phyloP scores from a whole-genome alignment of 176 grass and related monocot genomes.

The Phoenix dactylifera region DNA sequence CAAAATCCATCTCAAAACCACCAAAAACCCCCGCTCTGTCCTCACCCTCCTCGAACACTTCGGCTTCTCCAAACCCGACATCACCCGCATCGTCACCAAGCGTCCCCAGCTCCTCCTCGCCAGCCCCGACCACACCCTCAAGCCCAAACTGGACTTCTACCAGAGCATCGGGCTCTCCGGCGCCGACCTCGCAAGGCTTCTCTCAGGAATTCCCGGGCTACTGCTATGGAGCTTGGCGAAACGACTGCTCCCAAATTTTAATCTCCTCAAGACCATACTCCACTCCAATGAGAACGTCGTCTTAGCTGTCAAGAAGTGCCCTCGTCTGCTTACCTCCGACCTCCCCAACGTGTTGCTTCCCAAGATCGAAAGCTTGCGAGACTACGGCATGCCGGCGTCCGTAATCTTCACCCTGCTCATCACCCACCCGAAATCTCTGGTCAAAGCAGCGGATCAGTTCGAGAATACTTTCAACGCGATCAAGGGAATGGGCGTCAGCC shows the following conservation, averaged over 20 bases:
- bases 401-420: conserved; percentile 23
- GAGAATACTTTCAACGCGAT: conserved; percentile 13
- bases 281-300: conserved; percentile 17
- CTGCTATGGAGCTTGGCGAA: conserved; percentile 12
- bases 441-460: conserved; percentile 11
- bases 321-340: conserved; percentile 21
- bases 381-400: conserved; percentile 16
- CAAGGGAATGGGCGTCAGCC: conserved; percentile 24
- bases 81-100: conserved; percentile 19
- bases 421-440: conserved; percentile 15
- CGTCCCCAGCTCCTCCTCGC: conserved; percentile 10
- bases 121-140: conserved; percentile 5
- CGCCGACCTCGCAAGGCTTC: conserved; percentile 5
- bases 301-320: conserved; percentile 3
- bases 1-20: background rate
- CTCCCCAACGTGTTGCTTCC: conserved; percentile 20
- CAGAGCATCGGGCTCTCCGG: conserved; percentile 4
- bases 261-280: conserved; percentile 28
- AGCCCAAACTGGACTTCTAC: conserved; percentile 21
- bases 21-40: background rate
- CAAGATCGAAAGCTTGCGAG: conserved; percentile 31
- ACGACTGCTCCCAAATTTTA: conserved; percentile 30
- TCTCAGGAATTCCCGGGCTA: conserved; percentile 17
- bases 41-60: conserved; percentile 15
- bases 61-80: conserved; percentile 38